Conservation (phyloP, 345 rosid genomes). For the Eucalyptus pauciflora region DNA sequence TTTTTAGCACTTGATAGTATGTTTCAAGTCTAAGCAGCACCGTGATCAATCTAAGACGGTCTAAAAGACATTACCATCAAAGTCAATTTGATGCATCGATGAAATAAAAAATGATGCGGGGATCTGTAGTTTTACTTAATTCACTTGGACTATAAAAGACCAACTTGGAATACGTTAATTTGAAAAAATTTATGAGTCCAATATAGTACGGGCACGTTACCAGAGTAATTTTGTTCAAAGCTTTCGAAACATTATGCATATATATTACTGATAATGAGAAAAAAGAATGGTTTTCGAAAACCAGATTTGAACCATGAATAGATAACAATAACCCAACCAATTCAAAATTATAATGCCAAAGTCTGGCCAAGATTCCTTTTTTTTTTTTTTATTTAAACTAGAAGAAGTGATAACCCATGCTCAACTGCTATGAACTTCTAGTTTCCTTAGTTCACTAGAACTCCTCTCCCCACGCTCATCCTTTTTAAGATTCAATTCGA, state of each 20-base stretch:
- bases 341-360: background rate
- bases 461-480: background rate
- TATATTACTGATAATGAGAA: background rate
- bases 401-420: background rate
- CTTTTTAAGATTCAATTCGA: background rate
- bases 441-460: background rate
- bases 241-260: background rate
- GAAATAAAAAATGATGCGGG: background rate
- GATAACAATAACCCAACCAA: background rate
- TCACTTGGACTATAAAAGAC: background rate
- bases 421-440: background rate
- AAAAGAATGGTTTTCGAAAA: background rate
- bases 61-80: background rate
- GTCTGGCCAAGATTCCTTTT: background rate
- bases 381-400: background rate
- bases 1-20: background rate
- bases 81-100: background rate
- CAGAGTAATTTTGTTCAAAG: background rate
- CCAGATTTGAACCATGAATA: background rate
- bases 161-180: background rate
- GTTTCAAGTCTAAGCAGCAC: background rate
- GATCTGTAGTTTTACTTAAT: background rate
- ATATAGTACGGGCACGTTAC: background rate
- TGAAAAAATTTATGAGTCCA: background rate
- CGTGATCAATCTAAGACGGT: background rate